Base-by-base conservation (phyloP, 495 filamentous ascomycete genomes). In the Neurospora discreta region DNA sequence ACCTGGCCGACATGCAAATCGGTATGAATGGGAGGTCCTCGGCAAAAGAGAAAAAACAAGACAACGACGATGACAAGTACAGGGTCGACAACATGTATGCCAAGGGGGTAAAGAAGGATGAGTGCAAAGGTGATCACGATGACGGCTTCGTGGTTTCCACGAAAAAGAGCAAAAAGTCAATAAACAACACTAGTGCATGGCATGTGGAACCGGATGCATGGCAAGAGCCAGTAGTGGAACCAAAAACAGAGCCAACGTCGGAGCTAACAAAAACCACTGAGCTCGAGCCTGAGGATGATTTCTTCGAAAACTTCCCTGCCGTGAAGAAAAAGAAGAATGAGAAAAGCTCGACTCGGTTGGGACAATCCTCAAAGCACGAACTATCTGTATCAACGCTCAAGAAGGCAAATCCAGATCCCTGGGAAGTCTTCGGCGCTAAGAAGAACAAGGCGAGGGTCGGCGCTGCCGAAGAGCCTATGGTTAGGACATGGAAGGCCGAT, bases 121-220 rank as follows among this genome's bases (percentile, higher is more conserved):
- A 77, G 46, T 23, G 72, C 20, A 80, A 76, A 36, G 78, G 77
- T 20, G 76, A 81, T 41, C 71, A 36, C 18, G 76, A 78, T 26
- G 79, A 77, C 69, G 79, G 81, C 30, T 80, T 85, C 44, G 71
- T 72, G 36, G 46, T 74, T 5, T 70, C 73, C 5, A 39, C 26
- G 20, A 80, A 77, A 39, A 79, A 70, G 36, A 75, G 79, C 41
- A 81, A 82, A 73, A 82, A 83, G 69, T 82, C 83, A 73, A 82
- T 81, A 71, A 81, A 81, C 68, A 75, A 65, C 3, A 76, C 78
- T 65, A 65, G 52, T 26, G 52, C 52, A 46, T 79, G 74, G 75
- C 78, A 80, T 11, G 13, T 68, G 16, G 76, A 78, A 60, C 68
- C 74, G 15, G 76, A 80, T 39, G 75, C 79, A 52, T 74, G 80